These are phyloP conservation scores for Botrytis cinerea DNA, from an alignment of 2,329 filamentous ascomycete species.

Conservation along the genomic window DNA sequence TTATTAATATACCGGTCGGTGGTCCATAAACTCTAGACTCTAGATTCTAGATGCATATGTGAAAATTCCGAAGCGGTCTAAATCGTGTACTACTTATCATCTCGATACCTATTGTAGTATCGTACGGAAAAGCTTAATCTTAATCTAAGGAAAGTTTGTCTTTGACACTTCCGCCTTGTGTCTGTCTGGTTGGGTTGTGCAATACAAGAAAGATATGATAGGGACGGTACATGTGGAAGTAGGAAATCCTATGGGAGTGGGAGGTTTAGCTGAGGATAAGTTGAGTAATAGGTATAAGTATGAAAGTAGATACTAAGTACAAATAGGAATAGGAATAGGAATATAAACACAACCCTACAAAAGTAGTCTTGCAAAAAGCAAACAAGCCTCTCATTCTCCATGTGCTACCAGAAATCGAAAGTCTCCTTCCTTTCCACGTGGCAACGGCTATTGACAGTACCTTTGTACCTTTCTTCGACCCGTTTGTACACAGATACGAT, in stretches of 20 bases:
- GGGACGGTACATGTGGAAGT: too few relatives aligned
- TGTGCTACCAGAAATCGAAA: background rate
- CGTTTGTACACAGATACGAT: background rate
- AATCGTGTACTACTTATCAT: background rate
- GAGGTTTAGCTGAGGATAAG: too few relatives aligned
- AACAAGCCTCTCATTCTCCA: background rate
- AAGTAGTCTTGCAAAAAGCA: background rate
- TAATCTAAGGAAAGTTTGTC: background rate
- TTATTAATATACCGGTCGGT: background rate
- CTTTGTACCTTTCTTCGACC: background rate
- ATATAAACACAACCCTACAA: background rate
- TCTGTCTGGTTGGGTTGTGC: background rate
- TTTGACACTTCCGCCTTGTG: background rate
- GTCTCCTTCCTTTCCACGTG: constrained; percentile 14
- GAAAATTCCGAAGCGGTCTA: background rate
- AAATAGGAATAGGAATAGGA: background rate
- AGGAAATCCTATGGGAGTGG: too few relatives aligned
- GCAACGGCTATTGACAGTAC: constrained; percentile 12
- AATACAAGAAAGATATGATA: too few relatives aligned
- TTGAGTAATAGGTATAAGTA: too few relatives aligned
- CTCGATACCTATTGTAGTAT: background rate
- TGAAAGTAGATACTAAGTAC: background rate
- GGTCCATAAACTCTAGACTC: too few relatives aligned
- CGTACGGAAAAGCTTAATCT: background rate
- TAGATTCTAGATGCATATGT: background rate